Evolutionary conservation across 305 asterid species (phyloP), one percentile per base, ranked within the genome.

Genomic region (Fraxinus paxiana): DNA sequence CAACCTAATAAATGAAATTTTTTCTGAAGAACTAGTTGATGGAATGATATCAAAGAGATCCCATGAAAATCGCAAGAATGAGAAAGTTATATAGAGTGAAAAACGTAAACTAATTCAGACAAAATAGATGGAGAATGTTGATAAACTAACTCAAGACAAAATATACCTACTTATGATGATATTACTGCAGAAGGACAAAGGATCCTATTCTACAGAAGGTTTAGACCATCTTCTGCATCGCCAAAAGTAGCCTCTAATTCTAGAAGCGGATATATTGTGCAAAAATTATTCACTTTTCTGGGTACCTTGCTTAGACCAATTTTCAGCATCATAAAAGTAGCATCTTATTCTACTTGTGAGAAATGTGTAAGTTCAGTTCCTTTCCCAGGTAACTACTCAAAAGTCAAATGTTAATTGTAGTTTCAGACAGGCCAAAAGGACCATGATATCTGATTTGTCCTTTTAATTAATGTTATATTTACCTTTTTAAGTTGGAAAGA

Each of bases 1-100:
- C 99, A 69, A 95, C 97, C 99, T 95, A 85, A 63, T 82, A 83
- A 79, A 77, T 41, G 67, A 85, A 43, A 12, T 33, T 77, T 43
- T 43, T 77, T 82, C 34, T 78, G 72, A 82, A 35, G 80, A 79
- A 76, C 80, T 72, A 83, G 75, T 48, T 82, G 82, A 80, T 78
- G 75, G 51, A 83, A 67, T 71, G 81, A 81, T 67, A 69, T 46
- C 59, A 41, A 65, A 75, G 67, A 78, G 78, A 61, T 18, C 43
- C 63, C 76, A 24, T 26, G 76, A 80, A 33, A 84, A 85, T 77
- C 56, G 70, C 82, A 75, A 73, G 61, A 77, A 80, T 80, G 77
- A 76, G 17, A 38, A 82, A 34, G 35, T 79, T 74, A 41, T 75
- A 77, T 22, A 65, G 13, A 31, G 41, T 69, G 18, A 75, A 59